These are phyloP conservation scores for Lablab purpureus DNA, from an alignment of 306 rosid genomes.

Conservation along the genomic window DNA sequence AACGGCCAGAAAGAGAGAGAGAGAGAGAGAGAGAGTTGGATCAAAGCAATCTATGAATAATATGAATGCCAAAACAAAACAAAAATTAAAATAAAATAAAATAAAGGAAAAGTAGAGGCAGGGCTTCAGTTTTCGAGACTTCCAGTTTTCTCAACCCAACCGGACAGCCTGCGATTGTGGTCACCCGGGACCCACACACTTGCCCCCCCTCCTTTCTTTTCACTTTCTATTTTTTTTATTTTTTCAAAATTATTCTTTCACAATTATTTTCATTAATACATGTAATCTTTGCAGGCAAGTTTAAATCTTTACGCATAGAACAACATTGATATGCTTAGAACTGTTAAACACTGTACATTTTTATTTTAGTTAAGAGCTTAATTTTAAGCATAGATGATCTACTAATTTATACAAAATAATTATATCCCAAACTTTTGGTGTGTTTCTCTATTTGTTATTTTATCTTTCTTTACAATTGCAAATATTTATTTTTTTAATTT, in stretches of 20 bases:
- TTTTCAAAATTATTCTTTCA: not conserved
- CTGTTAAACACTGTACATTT: too few species aligned
- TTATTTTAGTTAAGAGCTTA: too few species aligned
- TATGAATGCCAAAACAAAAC: not conserved
- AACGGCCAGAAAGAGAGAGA: constrained; percentile 31
- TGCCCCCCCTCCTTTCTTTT: not conserved
- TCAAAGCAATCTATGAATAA: not conserved
- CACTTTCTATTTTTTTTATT: not conserved
- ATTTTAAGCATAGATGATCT: too few species aligned
- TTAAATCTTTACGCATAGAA: too few species aligned
- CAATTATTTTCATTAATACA: not conserved
- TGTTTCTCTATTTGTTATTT: too few species aligned
- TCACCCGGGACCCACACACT: constrained; percentile 39
- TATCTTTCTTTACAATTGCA: too few species aligned
- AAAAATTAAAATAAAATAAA: not conserved
- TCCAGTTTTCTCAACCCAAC: constrained; percentile 46
- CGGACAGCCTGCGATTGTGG: constrained; percentile 49
- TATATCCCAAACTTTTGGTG: too few species aligned
- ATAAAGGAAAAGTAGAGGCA: not conserved
- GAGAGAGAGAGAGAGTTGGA: not conserved
- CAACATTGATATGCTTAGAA: too few species aligned
- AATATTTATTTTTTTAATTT: too few species aligned
- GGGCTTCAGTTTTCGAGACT: constrained; percentile 33
- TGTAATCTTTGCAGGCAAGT: not conserved
- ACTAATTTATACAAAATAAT: not conserved